Evolutionary conservation across 2,329 filamentous ascomycete species (phyloP), one percentile per base, ranked within the genome.

Genomic region (Bipolaris cookei): DNA sequence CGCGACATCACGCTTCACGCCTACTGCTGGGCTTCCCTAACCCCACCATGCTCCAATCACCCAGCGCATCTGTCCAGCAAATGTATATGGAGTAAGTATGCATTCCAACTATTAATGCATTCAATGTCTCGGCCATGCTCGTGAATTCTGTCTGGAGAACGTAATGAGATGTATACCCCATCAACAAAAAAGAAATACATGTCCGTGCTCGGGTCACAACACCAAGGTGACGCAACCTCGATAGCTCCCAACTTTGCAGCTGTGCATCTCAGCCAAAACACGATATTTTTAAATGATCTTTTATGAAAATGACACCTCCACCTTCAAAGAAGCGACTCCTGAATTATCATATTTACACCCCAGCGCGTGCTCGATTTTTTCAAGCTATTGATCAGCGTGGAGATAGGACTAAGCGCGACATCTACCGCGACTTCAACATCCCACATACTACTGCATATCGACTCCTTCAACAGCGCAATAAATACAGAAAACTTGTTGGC

Each of bases 1-100:
- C 23, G 23, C 21, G 47, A 51, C 47, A 23, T 32, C 37, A 51
- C 47, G 10, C n/a, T 39, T 23, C 32, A 42, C 46, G n/a, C 16
- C 21, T 25, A 37, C 21, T 35, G 46, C 35, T 49, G 35, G 30
- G 34, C 32, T 28, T 39, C 48, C 30, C n/a, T 8, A 18, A 25
- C 39, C 39, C 39, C 39, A 42, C 39, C 6, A 23, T 42, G 28
- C 44, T 3, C 16, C 28, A 43, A 30, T 23, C 25, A 2, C 3
- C 6, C 28, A 11, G 28, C 10, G 3, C 3, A 30, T 30, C 28
- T 30, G 28, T 13, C 10, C 10, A 30, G 28, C 28, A 10, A 30
- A 30, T 30, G 1, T 4, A 30, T 13, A 13, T 30, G 7, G 28
- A 30, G 7, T 30, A 30, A 30, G 28, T 3, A 30, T 30, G 28